Percentiles rank a stretch among this genome's conserved stretches.
phyloP scores from a whole-genome alignment of 768 basidiomycete species.

The Panellus pusillus region DNA sequence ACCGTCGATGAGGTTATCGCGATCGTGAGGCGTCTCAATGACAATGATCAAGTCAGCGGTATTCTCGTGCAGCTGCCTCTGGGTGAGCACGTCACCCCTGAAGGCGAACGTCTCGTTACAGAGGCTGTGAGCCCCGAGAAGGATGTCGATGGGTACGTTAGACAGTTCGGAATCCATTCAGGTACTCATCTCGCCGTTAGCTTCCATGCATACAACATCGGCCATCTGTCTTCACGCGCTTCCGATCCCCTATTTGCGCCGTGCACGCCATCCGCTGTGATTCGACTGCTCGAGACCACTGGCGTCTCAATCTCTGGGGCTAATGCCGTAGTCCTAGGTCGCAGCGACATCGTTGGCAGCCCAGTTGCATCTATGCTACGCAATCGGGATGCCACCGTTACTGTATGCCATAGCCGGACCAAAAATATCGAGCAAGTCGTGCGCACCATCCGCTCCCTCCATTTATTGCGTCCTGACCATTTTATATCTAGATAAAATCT shows the following conservation, averaged over 20 bases:
- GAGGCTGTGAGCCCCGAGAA: conserved; percentile 93
- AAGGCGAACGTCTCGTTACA: conserved; percentile 88
- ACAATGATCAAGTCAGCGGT: conserved; percentile 78
- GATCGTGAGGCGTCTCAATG: conserved; percentile 79
- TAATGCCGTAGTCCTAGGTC: conserved; percentile 89
- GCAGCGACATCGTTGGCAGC: conserved; percentile 96
- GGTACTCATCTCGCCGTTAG: conserved; percentile 38
- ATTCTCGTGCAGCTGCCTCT: conserved; percentile 96
- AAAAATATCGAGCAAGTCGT: conserved; percentile 79
- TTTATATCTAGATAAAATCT: conserved; percentile 58
- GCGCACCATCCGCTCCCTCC: conserved; percentile 27
- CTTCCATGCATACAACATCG: conserved; percentile 98
- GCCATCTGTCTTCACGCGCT: conserved; percentile 88
- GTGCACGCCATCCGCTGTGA: conserved; percentile 93
- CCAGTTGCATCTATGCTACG: conserved; percentile 91
- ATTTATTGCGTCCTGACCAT: conserved; percentile 1
- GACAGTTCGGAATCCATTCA: not conserved
- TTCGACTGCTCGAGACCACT: conserved; percentile 88
- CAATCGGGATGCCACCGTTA: conserved; percentile 92
- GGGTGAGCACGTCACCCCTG: conserved; percentile 74
- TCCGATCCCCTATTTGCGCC: conserved; percentile 88
- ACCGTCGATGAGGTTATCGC: conserved; percentile 74
- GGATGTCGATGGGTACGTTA: conserved; percentile 89
- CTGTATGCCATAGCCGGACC: conserved; percentile 94
- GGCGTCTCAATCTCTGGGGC: conserved; percentile 74